Base-by-base conservation (phyloP, 345 rosid genomes). In the Rhodamnia rubescens region DNA sequence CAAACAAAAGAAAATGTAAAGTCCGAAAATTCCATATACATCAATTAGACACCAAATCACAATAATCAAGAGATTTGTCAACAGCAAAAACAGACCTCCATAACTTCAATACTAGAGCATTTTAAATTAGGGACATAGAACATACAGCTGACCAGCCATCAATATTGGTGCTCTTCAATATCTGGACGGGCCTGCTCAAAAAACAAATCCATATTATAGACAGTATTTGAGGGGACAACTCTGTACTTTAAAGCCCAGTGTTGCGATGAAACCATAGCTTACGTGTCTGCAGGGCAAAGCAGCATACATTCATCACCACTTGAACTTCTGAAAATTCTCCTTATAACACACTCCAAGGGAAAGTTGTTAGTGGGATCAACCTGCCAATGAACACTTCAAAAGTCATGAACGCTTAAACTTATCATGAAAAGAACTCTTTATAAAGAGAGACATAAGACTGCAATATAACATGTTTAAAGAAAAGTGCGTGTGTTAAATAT, bases 101-200 rank as follows among this genome's bases (percentile, higher is more conserved):
- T 82, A 12, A 56, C 54, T 86, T 50, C 27, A 86, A 40, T 21
- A 32, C 18, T 29, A 55, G 57, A 81, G 26, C n/a, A 14, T 13
- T 69, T n/a, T 53, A 49, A 58, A 27, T 81, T 42, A 53, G 61
- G 24, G 20, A 55, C 54, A 56, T n/a, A 24, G 89, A 82, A 90
- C 96, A 88, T 94, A 96, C 99, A 87, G 96, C 98, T 84, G 98
- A 93, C 99, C 99, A 96, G 61, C 98, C 98, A 85, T 92, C 96
- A 57, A 93, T 87, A 87, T 96, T 94, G 14, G 90, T 92, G 88
- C 98, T 95, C 94, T 95, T 95, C 87, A 96, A 86, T 87, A 96
- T 92, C 91, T 92, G 95, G 88, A 96, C 93, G 16, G 99, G 99
- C 93, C 99, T 96, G 94, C 94, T 90, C n/a, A 18, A 26, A 82